A percentile compares a stretch with the other conserved stretches of the same genome.
phyloP scores from a whole-genome alignment of 2,329 filamentous ascomycete species.

The Pestalotiopsis sp. region DNA sequence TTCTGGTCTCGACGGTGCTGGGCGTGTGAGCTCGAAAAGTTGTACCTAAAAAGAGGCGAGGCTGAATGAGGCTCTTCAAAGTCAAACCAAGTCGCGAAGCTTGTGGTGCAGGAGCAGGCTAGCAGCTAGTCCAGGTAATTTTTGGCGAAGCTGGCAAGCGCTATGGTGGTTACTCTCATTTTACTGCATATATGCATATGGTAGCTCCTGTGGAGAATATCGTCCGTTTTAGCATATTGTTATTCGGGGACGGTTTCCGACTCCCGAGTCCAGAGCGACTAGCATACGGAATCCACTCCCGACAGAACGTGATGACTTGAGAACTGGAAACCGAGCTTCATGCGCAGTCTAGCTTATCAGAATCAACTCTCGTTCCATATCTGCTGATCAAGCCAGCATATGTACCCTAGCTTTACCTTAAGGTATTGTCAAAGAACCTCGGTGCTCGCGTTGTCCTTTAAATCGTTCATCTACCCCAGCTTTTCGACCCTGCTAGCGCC shows the following conservation, averaged over 20 bases:
- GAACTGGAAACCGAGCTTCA: no score
- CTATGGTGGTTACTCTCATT: background rate
- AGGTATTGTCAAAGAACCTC: background rate
- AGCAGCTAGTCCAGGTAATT: background rate
- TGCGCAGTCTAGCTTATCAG: background rate
- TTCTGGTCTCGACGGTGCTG: background rate
- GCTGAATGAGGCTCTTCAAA: background rate
- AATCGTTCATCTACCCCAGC: conserved; percentile 12
- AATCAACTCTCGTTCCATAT: conserved; percentile 3
- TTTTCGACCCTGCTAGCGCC: conserved; percentile 14
- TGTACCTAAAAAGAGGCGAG: background rate
- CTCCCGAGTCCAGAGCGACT: background rate
- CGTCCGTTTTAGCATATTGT: background rate
- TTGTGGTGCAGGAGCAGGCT: background rate
- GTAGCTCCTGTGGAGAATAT: background rate
- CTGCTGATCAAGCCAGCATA: background rate
- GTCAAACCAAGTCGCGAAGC: background rate
- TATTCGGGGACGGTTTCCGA: background rate
- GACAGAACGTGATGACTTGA: background rate
- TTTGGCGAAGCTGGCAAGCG: background rate
- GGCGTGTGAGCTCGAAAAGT: background rate
- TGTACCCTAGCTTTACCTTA: background rate
- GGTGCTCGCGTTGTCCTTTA: background rate
- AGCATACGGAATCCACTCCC: background rate
- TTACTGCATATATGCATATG: background rate